These are phyloP conservation scores for Danielozyma ontarioensis DNA, from an alignment of 805 yeast genomes.

Conservation along the genomic window DNA sequence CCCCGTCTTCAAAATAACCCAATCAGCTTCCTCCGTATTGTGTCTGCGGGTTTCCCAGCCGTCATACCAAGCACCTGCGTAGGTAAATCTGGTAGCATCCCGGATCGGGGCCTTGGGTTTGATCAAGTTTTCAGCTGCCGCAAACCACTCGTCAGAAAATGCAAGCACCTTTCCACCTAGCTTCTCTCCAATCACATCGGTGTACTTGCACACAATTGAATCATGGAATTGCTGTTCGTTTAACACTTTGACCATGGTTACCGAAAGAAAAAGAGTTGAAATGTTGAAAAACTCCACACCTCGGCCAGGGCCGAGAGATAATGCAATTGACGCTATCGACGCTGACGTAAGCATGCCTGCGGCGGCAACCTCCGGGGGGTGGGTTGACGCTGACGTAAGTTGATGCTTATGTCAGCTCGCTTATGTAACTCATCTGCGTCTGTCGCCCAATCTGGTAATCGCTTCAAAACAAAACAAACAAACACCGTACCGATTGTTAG, in stretches of 20 bases:
- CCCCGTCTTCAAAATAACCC: slow-evolving; percentile 81
- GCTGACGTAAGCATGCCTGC: too few species aligned
- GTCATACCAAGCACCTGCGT: slow-evolving; percentile 95
- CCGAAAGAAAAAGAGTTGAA: slow-evolving; percentile 1
- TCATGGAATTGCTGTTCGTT: slow-evolving; percentile 37
- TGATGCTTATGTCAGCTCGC: too few species aligned
- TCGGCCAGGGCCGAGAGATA: too few species aligned
- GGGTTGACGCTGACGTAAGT: too few species aligned
- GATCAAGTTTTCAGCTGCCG: slow-evolving; percentile 82
- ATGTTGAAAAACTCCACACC: slow-evolving; percentile 1
- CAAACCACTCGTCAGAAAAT: slow-evolving; percentile 91
- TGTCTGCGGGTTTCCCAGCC: slow-evolving; percentile 99
- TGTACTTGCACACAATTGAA: slow-evolving; percentile 46
- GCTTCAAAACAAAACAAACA: too few species aligned
- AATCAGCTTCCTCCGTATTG: slow-evolving; percentile 77
- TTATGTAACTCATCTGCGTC: too few species aligned
- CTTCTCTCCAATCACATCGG: slow-evolving; percentile 80
- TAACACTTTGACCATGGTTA: slow-evolving; percentile 11
- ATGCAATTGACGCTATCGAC: too few species aligned
- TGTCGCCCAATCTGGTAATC: too few species aligned
- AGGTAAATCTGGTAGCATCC: slow-evolving; percentile 73
- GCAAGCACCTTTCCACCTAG: slow-evolving; percentile 71
- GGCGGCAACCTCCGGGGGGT: too few species aligned
- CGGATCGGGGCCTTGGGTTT: slow-evolving; percentile 77
- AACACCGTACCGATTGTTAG: too few species aligned